These are phyloP conservation scores for Cadophora sp. DNA, from an alignment of 2,329 filamentous ascomycete genomes.

Conservation along the genomic window DNA sequence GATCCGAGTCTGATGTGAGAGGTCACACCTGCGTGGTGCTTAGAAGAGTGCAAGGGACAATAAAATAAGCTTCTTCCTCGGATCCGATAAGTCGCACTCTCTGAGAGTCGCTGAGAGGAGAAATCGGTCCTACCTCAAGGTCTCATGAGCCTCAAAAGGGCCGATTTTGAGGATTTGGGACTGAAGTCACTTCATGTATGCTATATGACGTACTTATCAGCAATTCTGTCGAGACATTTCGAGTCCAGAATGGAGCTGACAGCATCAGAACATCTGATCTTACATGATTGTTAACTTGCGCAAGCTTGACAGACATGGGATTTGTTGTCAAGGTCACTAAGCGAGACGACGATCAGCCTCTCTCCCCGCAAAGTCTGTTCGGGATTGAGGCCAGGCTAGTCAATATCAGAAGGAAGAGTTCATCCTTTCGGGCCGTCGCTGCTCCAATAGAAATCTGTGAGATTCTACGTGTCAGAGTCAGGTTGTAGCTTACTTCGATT, in stretches of 20 bases:
- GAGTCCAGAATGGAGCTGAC: neutral
- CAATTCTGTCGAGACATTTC: neutral
- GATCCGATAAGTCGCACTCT: neutral
- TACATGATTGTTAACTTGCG: neutral
- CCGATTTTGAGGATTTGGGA: conserved; percentile 7
- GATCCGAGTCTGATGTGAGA: neutral
- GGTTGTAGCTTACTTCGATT: neutral
- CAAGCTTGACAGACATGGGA: neutral
- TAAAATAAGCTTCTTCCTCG: conserved; percentile 2
- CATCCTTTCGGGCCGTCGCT: neutral
- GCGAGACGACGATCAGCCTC: neutral
- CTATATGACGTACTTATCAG: neutral
- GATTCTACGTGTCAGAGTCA: neutral
- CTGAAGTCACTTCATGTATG: neutral
- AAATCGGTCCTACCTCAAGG: neutral
- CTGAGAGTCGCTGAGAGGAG: neutral
- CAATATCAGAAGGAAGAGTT: neutral
- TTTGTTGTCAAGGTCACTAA: neutral
- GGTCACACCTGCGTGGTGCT: conserved; percentile 15
- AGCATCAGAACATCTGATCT: neutral
- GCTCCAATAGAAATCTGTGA: neutral
- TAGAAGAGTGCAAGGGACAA: conserved; percentile 19
- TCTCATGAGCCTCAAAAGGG: neutral
- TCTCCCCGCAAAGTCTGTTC: too few relatives aligned
- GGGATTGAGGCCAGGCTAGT: neutral